phyloP scores from a whole-genome alignment of 805 yeast species.

The Candida xiaguanensis region DNA sequence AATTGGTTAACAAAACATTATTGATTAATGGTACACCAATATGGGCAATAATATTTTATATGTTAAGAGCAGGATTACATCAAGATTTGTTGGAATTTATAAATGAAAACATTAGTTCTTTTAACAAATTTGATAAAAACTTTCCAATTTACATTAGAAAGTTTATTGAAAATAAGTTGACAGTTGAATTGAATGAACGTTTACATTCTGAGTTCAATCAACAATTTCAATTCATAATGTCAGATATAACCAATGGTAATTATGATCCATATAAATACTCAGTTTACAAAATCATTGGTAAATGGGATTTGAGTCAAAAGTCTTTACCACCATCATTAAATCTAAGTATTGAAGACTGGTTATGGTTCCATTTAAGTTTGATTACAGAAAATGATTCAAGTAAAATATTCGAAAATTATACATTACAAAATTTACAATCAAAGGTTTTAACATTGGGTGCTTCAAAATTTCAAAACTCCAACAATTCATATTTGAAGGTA shows the following conservation, averaged over 20 bases:
- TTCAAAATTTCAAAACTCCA: constrained; percentile 61
- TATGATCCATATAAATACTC: constrained; percentile 91
- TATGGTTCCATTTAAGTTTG: constrained; percentile 86
- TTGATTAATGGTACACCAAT: constrained; percentile 78
- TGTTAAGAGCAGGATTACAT: constrained; percentile 78
- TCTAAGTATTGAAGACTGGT: constrained; percentile 88
- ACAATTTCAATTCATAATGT: constrained; percentile 62
- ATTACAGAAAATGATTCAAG: constrained; percentile 56
- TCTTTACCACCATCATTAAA: constrained; percentile 65
- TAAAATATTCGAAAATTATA: constrained; percentile 66
- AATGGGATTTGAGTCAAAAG: constrained; percentile 71
- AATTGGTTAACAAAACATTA: constrained; percentile 29
- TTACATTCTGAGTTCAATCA: constrained; percentile 80
- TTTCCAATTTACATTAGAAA: constrained; percentile 78
- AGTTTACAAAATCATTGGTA: constrained; percentile 87
- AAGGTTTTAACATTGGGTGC: constrained; percentile 70
- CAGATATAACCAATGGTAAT: constrained; percentile 27
- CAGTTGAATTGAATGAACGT: constrained; percentile 64
- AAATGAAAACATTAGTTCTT: constrained; percentile 58
- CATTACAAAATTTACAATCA: constrained; percentile 69
- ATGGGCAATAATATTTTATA: constrained; percentile 89
- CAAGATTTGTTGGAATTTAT: constrained; percentile 76
- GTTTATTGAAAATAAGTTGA: constrained; percentile 53
- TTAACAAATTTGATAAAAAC: constrained; percentile 80
- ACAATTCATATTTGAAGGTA: constrained; percentile 71